These are phyloP conservation scores for Apiospora saccharicola DNA, from an alignment of 2,329 filamentous ascomycete species.

Conservation along the genomic window DNA sequence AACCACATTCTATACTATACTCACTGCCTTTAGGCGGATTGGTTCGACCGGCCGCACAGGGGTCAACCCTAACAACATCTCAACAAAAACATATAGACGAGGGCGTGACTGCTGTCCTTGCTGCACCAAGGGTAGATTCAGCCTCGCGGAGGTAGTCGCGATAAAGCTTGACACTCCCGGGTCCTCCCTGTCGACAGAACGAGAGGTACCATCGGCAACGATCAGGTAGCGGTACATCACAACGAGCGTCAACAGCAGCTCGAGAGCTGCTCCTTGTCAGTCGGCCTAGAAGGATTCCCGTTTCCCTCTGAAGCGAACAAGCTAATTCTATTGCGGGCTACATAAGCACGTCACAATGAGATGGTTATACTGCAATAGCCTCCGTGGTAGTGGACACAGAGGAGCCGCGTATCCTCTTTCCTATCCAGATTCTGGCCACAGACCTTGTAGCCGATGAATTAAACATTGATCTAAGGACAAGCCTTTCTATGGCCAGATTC, in stretches of 20 bases:
- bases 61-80: not conserved
- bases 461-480: not conserved
- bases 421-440: not conserved
- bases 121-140: not conserved
- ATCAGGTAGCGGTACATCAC: not conserved
- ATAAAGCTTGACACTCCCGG: not conserved
- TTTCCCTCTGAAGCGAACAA: not conserved
- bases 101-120: not conserved
- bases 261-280: not conserved
- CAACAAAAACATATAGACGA: not conserved
- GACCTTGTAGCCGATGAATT: not conserved
- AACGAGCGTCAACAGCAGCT: not conserved
- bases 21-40: not conserved
- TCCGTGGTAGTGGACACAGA: not conserved
- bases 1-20: no score
- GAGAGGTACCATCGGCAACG: not conserved
- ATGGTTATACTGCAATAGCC: not conserved
- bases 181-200: not conserved
- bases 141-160: not conserved
- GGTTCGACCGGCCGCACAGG: not conserved
- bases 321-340: not conserved
- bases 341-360: not conserved
- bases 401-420: not conserved
- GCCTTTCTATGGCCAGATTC: not conserved
- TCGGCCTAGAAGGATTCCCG: not conserved